Evolutionary conservation across 257 asterid species (phyloP).

Genomic region (Osmanthus fragrans): DNA sequence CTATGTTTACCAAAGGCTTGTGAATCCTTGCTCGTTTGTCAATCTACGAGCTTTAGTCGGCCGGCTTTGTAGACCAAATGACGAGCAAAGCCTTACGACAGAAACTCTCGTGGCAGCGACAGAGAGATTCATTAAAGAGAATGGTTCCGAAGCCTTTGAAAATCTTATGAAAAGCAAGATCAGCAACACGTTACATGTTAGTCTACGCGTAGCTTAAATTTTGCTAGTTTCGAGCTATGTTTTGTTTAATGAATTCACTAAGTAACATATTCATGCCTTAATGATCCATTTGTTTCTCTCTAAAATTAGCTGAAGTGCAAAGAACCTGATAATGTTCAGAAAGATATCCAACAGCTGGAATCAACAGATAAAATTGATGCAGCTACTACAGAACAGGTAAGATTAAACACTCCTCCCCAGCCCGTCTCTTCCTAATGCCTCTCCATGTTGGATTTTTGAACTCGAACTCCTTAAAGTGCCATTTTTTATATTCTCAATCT

Average conservation of each 20-base stretch:
- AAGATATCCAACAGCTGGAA: conserved; percentile 11
- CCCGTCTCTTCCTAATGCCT: not conserved
- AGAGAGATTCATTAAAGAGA: conserved; percentile 31
- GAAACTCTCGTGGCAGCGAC: conserved; percentile 28
- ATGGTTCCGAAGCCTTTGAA: conserved; percentile 35
- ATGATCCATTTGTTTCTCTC: conserved; percentile 4
- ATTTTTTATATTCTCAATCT: not conserved
- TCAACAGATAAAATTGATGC: conserved; percentile 12
- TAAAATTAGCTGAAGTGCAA: conserved; percentile 10
- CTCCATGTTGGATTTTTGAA: too few relatives aligned
- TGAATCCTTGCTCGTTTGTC: conserved; percentile 27
- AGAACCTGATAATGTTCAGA: conserved; percentile 10
- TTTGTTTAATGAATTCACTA: not conserved
- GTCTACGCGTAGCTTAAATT: not conserved
- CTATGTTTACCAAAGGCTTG: conserved; percentile 26
- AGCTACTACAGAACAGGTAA: conserved; percentile 23
- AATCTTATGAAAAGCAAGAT: conserved; percentile 38
- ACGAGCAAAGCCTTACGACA: conserved; percentile 10
- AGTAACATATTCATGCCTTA: too few relatives aligned
- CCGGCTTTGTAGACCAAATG: conserved; percentile 16
- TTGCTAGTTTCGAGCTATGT: not conserved
- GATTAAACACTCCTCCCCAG: not conserved
- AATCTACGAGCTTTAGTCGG: conserved; percentile 9
- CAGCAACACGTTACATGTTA: not conserved
- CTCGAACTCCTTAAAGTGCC: not conserved